phyloP scores from a whole-genome alignment of 805 yeast genomes.

The Suhomyces emberorum region DNA sequence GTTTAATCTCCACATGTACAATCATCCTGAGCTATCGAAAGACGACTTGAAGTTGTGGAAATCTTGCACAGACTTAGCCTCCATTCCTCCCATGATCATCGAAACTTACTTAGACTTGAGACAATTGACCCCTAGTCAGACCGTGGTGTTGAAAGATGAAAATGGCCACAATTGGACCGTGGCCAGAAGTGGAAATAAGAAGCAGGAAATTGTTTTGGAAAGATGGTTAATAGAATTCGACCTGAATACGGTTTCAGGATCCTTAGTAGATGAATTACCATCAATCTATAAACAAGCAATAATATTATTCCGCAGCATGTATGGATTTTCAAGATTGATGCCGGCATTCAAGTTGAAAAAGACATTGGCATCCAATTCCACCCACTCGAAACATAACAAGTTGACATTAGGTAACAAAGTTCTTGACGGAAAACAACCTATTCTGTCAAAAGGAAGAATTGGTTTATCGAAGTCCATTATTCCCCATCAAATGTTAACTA shows the following conservation, averaged over 20 bases:
- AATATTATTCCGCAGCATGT: slow-evolving; percentile 68
- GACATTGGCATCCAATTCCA: slow-evolving; percentile 12
- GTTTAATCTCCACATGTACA: slow-evolving; percentile 54
- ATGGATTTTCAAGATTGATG: slow-evolving; percentile 60
- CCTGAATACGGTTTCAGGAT: slow-evolving; percentile 35
- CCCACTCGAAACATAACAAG: slow-evolving; percentile 11
- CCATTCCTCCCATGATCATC: slow-evolving; percentile 77
- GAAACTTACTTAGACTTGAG: slow-evolving; percentile 78
- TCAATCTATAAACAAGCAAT: slow-evolving; percentile 71
- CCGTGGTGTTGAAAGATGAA: slow-evolving; percentile 56
- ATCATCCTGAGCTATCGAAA: slow-evolving; percentile 30
- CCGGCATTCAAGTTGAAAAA: slow-evolving; percentile 67
- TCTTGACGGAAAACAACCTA: slow-evolving; percentile 74
- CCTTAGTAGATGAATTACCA: slow-evolving; percentile 54
- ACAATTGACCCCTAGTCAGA: slow-evolving; percentile 51
- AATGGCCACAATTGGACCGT: slow-evolving; percentile 54
- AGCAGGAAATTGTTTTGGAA: slow-evolving; percentile 86
- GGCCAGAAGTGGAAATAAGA: slow-evolving; percentile 54
- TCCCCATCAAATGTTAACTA: slow-evolving; percentile 33
- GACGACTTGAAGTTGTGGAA: slow-evolving; percentile 70
- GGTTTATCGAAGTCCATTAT: slow-evolving; percentile 74
- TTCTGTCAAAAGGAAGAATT: slow-evolving; percentile 76
- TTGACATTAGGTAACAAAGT: slow-evolving; percentile 57
- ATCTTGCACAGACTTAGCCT: slow-evolving; percentile 35
- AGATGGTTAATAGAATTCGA: slow-evolving; percentile 90